phyloP scores from a whole-genome alignment of 2,329 filamentous ascomycete genomes.

The Xenoacremonium recifei region DNA sequence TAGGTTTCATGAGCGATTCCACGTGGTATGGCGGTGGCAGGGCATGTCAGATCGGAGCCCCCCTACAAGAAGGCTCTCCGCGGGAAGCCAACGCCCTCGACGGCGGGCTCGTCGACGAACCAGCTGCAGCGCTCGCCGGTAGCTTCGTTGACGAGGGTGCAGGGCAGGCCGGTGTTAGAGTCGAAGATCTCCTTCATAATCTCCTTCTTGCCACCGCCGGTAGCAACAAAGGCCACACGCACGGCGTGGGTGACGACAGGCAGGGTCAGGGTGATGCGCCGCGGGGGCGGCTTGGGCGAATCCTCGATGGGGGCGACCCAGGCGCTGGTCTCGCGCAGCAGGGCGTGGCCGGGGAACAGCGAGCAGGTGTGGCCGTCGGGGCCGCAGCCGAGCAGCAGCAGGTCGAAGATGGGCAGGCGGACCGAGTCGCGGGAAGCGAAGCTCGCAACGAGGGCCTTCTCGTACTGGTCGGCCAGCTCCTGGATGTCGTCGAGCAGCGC shows the following conservation, averaged over 20 bases:
- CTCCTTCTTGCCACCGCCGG: conserved; percentile 84
- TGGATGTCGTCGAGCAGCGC: conserved; percentile 71
- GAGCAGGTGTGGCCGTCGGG: conserved; percentile 98
- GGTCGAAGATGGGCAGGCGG: conserved; percentile 90
- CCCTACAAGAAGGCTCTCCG: conserved; percentile 61
- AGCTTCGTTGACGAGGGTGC: conserved; percentile 81
- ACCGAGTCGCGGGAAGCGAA: conserved; percentile 94
- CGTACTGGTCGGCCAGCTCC: conserved; percentile 91
- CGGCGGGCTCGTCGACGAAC: conserved; percentile 87
- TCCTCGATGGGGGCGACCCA: conserved; percentile 93
- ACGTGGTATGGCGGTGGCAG: too few relatives aligned
- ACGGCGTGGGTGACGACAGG: conserved; percentile 86
- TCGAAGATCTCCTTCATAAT: conserved; percentile 92
- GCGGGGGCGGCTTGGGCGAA: conserved; percentile 90
- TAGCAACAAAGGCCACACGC: conserved; percentile 88
- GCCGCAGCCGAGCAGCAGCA: conserved; percentile 88
- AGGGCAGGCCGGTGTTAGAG: conserved; percentile 75
- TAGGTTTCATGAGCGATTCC: too few relatives aligned
- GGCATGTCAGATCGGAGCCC: too few relatives aligned
- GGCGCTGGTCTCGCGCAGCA: conserved; percentile 81
- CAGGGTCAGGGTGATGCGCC: conserved; percentile 87
- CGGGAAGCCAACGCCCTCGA: conserved; percentile 82
- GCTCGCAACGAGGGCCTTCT: conserved; percentile 77
- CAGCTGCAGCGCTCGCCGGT: conserved; percentile 86
- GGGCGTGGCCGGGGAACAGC: conserved; percentile 84